Conservation (phyloP, 257 asterid genomes). For the Primulina eburnea region DNA sequence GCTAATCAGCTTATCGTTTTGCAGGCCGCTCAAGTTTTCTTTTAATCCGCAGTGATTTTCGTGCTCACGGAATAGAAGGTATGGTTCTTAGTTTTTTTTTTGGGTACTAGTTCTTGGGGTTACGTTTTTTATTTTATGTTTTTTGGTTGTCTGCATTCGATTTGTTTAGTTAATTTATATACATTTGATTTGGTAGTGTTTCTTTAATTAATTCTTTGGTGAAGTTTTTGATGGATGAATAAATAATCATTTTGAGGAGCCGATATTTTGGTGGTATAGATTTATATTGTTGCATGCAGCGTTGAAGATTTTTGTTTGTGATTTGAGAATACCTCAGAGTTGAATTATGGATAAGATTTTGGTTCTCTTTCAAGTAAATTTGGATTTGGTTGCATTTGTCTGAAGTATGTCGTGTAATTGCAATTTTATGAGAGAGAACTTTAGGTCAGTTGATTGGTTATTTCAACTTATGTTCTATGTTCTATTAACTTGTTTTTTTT, state of each 20-base stretch:
- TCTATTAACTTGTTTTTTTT: neutral
- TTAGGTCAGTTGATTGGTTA: neutral
- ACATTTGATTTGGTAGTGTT: neutral
- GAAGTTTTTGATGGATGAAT: neutral
- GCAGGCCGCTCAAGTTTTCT: neutral
- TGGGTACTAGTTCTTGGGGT: constrained; percentile 2
- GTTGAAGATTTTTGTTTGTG: constrained; percentile 3
- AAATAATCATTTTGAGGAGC: neutral
- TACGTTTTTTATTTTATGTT: neutral
- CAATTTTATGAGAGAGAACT: neutral
- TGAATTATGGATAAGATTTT: neutral
- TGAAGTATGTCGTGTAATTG: neutral
- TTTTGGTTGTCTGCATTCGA: constrained; percentile 2
- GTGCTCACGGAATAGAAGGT: neutral
- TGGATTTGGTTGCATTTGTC: neutral
- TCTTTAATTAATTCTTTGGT: neutral
- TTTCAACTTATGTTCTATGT: neutral
- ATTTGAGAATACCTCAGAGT: neutral
- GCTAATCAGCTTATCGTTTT: neutral
- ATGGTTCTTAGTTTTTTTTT: neutral
- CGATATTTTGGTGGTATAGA: neutral
- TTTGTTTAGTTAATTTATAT: neutral
- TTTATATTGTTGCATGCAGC: neutral
- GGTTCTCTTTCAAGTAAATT: neutral
- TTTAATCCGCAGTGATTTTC: constrained; percentile 7